Evolutionary conservation across 805 yeast species (phyloP).

Genomic region (Kluyveromyces lactis): DNA sequence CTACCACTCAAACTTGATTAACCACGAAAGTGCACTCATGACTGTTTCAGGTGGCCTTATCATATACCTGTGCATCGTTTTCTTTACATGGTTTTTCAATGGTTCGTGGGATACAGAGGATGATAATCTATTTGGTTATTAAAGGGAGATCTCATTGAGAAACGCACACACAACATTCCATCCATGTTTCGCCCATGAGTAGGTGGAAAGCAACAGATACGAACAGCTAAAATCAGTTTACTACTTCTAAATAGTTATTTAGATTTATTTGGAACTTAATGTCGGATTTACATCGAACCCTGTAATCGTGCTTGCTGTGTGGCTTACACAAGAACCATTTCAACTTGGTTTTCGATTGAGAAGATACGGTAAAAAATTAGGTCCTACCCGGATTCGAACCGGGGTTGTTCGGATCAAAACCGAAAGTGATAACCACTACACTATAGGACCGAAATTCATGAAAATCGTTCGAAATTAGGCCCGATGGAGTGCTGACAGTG

Average conservation of each 20-base stretch:
- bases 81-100: conserved; percentile 69
- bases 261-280: too few relatives aligned
- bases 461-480: neutral
- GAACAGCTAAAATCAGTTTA: too few relatives aligned
- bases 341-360: too few relatives aligned
- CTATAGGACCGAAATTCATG: conserved; percentile 38
- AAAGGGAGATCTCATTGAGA: neutral
- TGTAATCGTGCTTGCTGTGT: too few relatives aligned
- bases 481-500: too few relatives aligned
- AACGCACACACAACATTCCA: too few relatives aligned
- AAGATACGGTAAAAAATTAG: conserved; percentile 31
- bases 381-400: conserved; percentile 85
- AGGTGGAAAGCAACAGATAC: too few relatives aligned
- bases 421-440: conserved; percentile 56
- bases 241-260: too few relatives aligned
- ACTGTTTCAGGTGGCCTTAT: conserved; percentile 78
- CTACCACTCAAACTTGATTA: conserved; percentile 66
- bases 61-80: conserved; percentile 74
- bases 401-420: conserved; percentile 65
- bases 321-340: too few relatives aligned
- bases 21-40: conserved; percentile 63
- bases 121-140: conserved; percentile 31
- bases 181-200: too few relatives aligned
- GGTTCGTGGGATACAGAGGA: conserved; percentile 32
- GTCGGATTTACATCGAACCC: too few relatives aligned